Base-by-base conservation (phyloP, 345 rosid genomes). In the Pugionium dolabratum region DNA sequence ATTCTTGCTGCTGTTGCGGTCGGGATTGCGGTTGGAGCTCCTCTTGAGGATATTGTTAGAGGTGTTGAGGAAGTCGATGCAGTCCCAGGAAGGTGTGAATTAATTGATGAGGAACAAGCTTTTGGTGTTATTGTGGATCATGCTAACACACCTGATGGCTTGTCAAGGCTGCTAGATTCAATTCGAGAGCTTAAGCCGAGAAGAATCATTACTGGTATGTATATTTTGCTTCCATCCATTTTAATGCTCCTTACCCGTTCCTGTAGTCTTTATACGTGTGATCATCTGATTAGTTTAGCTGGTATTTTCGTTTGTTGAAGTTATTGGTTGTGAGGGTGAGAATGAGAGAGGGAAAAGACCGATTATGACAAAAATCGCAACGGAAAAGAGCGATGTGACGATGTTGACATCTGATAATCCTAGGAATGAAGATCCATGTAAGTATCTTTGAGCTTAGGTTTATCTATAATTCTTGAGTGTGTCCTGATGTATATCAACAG, bases 61-160 rank as follows among this genome's bases (percentile, higher is more conserved):
- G 98, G 97, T 64, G 83, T 89, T 62, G 97, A 93, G 74, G 98
- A 93, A 83, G 83, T 93, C 10, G 96, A 87, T 78, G 88, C 91
- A 28, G 96, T 93, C 64, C 98, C 96, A 1, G 98, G 98, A 30
- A 86, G 97, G 77, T 93, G 92, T 62, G 97, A 93, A 66, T 71
- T 93, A 76, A 93, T 93, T 61, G 98, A 90, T 3, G 97, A 90
- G 70, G 97, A 90, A 71, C 94, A 90, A 78, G 96, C 97, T 62
- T 93, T 81, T 76, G 96, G 97, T 35, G 98, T 88, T 72, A 86
- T 88, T 55, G 97, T 93, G 60, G 98, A 90, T 69, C 81, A 85
- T 72, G 94, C 94, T 64, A 79, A 82, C 10, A 86, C 96, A 40
- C 96, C 96, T 50, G 89, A 80, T 78, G 94, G 85, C 45, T 79